Conservation (phyloP, 441 rosid species). For the Isatis lusitanica region DNA sequence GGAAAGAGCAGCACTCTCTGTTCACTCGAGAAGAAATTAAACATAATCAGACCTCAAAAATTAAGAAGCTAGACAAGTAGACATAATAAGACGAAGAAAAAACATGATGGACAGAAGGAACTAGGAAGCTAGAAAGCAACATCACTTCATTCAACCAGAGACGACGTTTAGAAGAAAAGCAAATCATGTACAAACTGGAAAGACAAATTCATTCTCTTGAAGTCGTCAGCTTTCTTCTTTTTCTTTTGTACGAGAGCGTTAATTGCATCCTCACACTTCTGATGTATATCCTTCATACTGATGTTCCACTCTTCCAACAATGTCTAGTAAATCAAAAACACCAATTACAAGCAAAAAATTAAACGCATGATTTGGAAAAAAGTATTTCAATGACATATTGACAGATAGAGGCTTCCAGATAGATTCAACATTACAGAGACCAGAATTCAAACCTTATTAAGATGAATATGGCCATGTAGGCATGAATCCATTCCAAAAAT, state of each 20-base stretch:
- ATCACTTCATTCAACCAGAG: slow-evolving; percentile 6
- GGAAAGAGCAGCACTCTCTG: slow-evolving; percentile 76
- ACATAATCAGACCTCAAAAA: slow-evolving; percentile 1
- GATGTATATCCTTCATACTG: slow-evolving; percentile 56
- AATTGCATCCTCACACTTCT: slow-evolving; percentile 68
- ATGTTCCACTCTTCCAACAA: slow-evolving; percentile 58
- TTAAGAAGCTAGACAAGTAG: slow-evolving; percentile 5
- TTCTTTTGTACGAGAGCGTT: slow-evolving; percentile 55
- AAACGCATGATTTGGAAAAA: neutral
- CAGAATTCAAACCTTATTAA: slow-evolving; percentile 59
- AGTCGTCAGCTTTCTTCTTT: slow-evolving; percentile 52
- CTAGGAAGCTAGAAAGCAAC: slow-evolving; percentile 11
- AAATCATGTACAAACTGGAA: slow-evolving; percentile 58
- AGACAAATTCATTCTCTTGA: slow-evolving; percentile 54
- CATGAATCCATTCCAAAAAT: slow-evolving; percentile 53
- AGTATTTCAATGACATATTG: slow-evolving; percentile 8
- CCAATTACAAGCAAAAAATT: slow-evolving; percentile 32
- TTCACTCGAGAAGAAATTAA: slow-evolving; percentile 25
- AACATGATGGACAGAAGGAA: slow-evolving; percentile 15
- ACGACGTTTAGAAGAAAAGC: slow-evolving; percentile 16
- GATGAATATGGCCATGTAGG: slow-evolving; percentile 82
- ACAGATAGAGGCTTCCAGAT: slow-evolving; percentile 20
- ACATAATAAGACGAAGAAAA: slow-evolving; percentile 5
- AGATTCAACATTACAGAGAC: slow-evolving; percentile 22
- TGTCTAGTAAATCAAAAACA: slow-evolving; percentile 47